Base-by-base conservation (phyloP, 1,284 basidiomycete species). In the Wallemia ichthyophaga region DNA sequence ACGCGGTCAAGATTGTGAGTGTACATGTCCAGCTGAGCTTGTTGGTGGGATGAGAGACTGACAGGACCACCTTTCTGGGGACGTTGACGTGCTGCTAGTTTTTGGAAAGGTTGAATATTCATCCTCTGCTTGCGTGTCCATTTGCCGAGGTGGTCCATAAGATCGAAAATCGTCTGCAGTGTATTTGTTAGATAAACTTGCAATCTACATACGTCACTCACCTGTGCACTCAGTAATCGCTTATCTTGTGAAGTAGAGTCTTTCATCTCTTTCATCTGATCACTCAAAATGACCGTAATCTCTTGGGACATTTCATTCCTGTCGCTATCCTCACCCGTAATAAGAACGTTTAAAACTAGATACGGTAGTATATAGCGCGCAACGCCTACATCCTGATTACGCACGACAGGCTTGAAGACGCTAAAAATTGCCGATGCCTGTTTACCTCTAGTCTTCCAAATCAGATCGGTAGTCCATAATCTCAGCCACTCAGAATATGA, bases 401-500 rank as follows among this genome's bases (percentile, higher is more conserved):
- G 76, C 25, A 96, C 76, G 0, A 84, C 80, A 1, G 81, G 78
- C 24, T 80, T 76, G 66, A 95, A 86, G 2, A 83, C 78, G 9
- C 76, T 73, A 66, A 98, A 98, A 56, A 98, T 80, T 24, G 71
- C 71, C 61, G 73, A 69, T 2, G 83, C 83, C 27, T 71, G 73
- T 1, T 67, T 65, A n/a, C 77, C 78, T 1, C 37, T 64, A 7
- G 69, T 66, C 75, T 66, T 75, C 72, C 77, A 74, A 60, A 96
- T 85, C n/a, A 99, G 77, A 66, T 85, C 77, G 13, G 78, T 76
- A 0, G 85, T 81, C 91, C 92, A 98, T 0, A 77, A 69, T 64
- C 94, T 87, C 24, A 98, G 76, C 94, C 94, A 99, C 69, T 98
- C 91, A 57, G 91, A 80, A 69, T 94, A 98, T 0, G 86, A 88